Conservation (phyloP, 345 rosid species). For the Eutrema japonicum region DNA sequence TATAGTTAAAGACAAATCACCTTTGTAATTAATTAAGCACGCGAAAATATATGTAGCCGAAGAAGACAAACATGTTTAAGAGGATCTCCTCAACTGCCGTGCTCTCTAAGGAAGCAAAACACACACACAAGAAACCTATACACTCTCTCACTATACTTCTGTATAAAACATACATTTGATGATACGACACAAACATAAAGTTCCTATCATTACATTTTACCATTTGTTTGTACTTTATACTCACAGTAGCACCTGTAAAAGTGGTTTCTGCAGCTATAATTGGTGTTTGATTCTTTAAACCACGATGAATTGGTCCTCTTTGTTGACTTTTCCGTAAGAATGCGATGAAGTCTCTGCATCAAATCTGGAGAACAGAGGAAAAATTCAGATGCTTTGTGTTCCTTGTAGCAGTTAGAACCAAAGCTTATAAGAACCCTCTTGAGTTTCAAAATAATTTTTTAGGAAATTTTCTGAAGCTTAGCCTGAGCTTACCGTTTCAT, state of each 20-base stretch:
- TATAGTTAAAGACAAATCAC: no score
- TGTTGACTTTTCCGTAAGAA: conserved; percentile 1
- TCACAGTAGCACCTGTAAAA: conserved; percentile 16
- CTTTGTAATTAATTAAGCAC: no score
- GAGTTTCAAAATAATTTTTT: background rate
- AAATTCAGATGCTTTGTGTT: conserved; percentile 21
- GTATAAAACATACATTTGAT: conserved; percentile 26
- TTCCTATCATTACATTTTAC: conserved; percentile 15
- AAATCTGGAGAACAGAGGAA: conserved; percentile 25
- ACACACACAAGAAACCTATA: conserved; percentile 23
- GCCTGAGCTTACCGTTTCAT: conserved; percentile 44
- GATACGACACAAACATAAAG: conserved; percentile 6
- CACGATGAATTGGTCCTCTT: conserved; percentile 22
- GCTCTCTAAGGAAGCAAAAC: conserved; percentile 29
- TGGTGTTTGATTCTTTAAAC: conserved; percentile 18
- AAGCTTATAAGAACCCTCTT: background rate
- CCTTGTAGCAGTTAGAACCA: conserved; percentile 25
- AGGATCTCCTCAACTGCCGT: conserved; percentile 13
- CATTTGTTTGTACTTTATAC: background rate
- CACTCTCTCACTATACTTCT: conserved; percentile 23
- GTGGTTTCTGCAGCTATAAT: conserved; percentile 13
- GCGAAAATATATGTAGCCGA: background rate
- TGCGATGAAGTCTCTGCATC: conserved; percentile 16
- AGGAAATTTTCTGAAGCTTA: background rate
- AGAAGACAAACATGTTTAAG: conserved; percentile 21